A percentile compares a stretch with the other conserved stretches of the same genome.
Conservation (phyloP, 192 early-diverging fungal genomes). For the Rhizoclosmatium sp. region DNA sequence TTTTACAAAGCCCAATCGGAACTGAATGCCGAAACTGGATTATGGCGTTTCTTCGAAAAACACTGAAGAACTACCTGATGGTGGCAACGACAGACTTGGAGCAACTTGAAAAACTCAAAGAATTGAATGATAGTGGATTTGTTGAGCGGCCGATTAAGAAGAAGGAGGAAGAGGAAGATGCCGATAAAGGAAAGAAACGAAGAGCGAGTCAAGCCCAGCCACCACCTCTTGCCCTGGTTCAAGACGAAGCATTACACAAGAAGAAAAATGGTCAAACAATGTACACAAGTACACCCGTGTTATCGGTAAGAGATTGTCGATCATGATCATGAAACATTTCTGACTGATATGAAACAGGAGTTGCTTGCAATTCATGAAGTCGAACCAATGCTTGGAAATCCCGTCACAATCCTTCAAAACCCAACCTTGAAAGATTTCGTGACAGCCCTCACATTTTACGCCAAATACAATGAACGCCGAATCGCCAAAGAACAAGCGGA, state of each 20-base stretch:
- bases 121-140: constrained; percentile 44
- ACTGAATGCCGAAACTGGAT: constrained; percentile 16
- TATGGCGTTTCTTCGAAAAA: constrained; percentile 46
- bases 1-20: neutral
- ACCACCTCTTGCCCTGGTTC: neutral
- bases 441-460: constrained; percentile 48
- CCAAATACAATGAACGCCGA: constrained; percentile 27
- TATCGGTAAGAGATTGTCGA: neutral
- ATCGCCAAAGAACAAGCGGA: constrained; percentile 33
- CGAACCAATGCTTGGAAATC: constrained; percentile 13
- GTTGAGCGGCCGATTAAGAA: constrained; percentile 32
- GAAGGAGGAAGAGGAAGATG: constrained; percentile 17
- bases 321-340: neutral
- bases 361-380: neutral
- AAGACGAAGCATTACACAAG: neutral
- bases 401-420: constrained; percentile 51
- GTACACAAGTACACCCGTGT: neutral
- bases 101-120: constrained; percentile 35
- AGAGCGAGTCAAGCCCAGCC: neutral
- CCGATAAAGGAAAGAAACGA: neutral
- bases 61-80: constrained; percentile 43
- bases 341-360: neutral
- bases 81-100: constrained; percentile 43
- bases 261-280: neutral
- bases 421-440: constrained; percentile 48